Conservation (phyloP, 176 grass and related monocot genomes). For the Musa schizocarpa region DNA sequence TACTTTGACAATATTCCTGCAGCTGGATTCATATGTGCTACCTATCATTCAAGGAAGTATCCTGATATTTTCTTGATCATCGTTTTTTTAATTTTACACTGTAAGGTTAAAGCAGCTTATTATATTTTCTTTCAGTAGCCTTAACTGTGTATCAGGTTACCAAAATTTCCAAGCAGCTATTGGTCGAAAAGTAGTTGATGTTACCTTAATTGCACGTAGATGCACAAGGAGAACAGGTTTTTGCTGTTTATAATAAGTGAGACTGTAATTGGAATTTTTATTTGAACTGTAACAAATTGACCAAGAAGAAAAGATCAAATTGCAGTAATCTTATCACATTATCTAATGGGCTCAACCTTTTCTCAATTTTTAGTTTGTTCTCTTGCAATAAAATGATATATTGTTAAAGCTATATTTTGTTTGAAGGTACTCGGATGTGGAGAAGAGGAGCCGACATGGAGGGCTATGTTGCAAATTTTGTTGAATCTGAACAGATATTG, state of each 20-base stretch:
- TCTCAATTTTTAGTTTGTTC: neutral
- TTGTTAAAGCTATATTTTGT: conserved; percentile 4
- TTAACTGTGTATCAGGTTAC: conserved; percentile 82
- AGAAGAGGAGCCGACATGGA: conserved; percentile 75
- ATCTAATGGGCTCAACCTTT: too few relatives aligned
- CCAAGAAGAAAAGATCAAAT: too few relatives aligned
- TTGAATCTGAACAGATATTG: conserved; percentile 83
- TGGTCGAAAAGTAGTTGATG: conserved; percentile 53
- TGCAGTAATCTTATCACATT: too few relatives aligned
- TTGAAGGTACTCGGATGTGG: conserved; percentile 94
- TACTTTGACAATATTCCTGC: conserved; percentile 28
- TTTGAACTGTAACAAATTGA: too few relatives aligned
- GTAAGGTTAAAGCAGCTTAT: neutral
- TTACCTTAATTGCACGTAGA: conserved; percentile 83
- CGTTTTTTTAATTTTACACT: neutral
- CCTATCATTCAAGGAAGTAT: conserved; percentile 99
- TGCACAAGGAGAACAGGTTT: conserved; percentile 86
- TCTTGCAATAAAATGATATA: neutral
- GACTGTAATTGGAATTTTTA: too few relatives aligned
- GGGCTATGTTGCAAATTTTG: conserved; percentile 85
- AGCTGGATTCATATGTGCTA: conserved; percentile 84
- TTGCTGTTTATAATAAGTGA: conserved; percentile 1
- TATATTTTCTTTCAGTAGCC: conserved; percentile 15
- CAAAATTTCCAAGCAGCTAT: conserved; percentile 76
- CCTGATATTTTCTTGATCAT: conserved; percentile 32